phyloP scores from a whole-genome alignment of 1,284 basidiomycete species.

The Leccinum pachyderme region DNA sequence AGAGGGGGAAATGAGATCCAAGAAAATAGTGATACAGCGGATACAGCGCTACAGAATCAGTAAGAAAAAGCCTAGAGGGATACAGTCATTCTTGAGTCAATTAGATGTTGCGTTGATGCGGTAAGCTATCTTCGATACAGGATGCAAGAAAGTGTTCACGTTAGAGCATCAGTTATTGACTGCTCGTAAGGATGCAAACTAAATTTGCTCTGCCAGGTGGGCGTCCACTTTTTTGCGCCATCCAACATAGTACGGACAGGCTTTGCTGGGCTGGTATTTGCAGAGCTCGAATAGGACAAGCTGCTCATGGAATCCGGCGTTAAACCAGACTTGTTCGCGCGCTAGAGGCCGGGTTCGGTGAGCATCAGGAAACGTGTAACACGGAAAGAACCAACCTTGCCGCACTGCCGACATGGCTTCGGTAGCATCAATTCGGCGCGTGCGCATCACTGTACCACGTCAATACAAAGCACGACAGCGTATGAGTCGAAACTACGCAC shows the following conservation, averaged over 20 bases:
- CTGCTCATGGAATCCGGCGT: constrained; percentile 75
- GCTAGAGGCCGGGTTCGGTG: constrained; percentile 37
- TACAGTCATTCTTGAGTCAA: constrained; percentile 20
- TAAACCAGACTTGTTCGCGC: constrained; percentile 77
- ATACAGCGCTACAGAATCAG: constrained; percentile 7
- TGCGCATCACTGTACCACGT: constrained; percentile 65
- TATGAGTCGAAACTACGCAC: constrained; percentile 40
- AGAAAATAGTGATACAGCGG: not conserved
- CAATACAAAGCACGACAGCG: not conserved
- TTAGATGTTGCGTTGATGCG: constrained; percentile 23
- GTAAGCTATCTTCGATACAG: constrained; percentile 11
- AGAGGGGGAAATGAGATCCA: not conserved
- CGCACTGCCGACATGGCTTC: constrained; percentile 63
- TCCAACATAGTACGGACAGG: constrained; percentile 64
- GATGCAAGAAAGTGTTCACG: constrained; percentile 15
- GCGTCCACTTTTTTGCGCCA: constrained; percentile 43
- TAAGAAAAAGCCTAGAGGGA: constrained; percentile 5
- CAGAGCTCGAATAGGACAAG: constrained; percentile 75
- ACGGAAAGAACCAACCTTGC: constrained; percentile 42
- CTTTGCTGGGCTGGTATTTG: constrained; percentile 58
- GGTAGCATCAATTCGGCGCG: constrained; percentile 52
- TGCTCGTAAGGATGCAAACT: constrained; percentile 2
- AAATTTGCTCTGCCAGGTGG: constrained; percentile 24
- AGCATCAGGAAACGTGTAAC: constrained; percentile 4
- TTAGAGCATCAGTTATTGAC: constrained; percentile 10